These are phyloP conservation scores for Salix suchowensis DNA, from an alignment of 345 rosid genomes.

Conservation along the genomic window DNA sequence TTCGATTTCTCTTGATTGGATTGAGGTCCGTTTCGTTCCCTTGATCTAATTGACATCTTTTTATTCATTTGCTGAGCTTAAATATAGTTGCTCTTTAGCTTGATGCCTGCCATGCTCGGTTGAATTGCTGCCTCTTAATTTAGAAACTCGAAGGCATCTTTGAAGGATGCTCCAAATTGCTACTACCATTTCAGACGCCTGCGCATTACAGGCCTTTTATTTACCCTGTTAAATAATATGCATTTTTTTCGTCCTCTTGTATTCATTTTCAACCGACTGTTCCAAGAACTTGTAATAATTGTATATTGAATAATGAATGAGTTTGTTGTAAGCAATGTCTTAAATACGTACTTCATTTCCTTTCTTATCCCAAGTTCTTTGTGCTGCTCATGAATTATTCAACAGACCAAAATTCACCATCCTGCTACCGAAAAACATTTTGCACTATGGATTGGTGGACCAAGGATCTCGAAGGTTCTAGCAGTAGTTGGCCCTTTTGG, in stretches of 20 bases:
- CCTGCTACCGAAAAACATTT: conserved; percentile 10
- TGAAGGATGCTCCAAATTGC: not conserved
- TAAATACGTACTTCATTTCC: not conserved
- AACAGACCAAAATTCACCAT: conserved; percentile 33
- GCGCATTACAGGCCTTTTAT: not conserved
- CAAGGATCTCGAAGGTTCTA: conserved; percentile 66
- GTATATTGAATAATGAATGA: not conserved
- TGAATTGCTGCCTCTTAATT: not conserved
- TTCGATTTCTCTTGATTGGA: conserved; percentile 6
- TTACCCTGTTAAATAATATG: not conserved
- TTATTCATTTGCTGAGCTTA: conserved; percentile 1
- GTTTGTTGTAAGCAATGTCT: not conserved
- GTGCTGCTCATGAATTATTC: conserved; percentile 17
- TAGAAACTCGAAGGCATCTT: not conserved
- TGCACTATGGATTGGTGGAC: conserved; percentile 81
- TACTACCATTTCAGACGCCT: conserved; percentile 1
- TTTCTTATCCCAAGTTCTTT: conserved; percentile 10
- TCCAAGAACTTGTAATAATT: not conserved
- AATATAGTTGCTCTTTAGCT: not conserved
- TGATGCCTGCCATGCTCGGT: conserved; percentile 1
- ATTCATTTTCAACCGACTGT: not conserved
- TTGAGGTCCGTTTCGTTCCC: conserved; percentile 6
- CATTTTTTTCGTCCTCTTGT: not conserved
- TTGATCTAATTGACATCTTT: conserved; percentile 1
- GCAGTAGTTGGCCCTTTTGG: conserved; percentile 44